Conservation (phyloP, 2,329 filamentous ascomycete species). For the Aspergillus fischeri region DNA sequence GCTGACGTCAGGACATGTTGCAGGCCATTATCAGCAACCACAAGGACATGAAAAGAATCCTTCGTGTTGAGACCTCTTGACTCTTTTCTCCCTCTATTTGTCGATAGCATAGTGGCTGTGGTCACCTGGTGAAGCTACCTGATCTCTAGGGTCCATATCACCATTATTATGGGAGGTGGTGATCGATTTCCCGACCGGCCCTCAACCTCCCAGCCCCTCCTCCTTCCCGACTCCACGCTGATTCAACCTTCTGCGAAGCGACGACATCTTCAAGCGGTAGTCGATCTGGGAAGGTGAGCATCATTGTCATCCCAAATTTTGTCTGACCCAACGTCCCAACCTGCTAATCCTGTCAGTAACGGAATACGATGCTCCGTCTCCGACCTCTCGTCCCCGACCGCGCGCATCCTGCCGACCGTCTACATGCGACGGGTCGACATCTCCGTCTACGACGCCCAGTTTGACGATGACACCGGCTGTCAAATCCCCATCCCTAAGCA, state of each 20-base stretch:
- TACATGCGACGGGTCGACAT: conserved; percentile 74
- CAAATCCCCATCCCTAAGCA: conserved; percentile 52
- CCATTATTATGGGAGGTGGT: not conserved
- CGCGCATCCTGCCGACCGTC: conserved; percentile 72
- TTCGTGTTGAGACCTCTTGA: too few species aligned
- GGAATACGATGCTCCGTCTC: conserved; percentile 89
- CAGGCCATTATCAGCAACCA: not conserved
- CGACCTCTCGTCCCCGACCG: conserved; percentile 63
- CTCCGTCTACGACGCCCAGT: conserved; percentile 77
- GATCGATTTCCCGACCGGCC: not conserved
- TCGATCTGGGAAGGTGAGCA: conserved; percentile 37
- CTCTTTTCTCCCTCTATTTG: not conserved
- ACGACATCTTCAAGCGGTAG: conserved; percentile 26
- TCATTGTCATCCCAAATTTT: not conserved
- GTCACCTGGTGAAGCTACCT: not conserved
- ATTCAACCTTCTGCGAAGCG: not conserved
- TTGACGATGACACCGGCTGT: conserved; percentile 28
- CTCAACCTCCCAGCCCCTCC: not conserved
- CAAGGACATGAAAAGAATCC: not conserved
- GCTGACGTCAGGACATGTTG: not conserved
- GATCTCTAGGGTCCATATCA: too few species aligned
- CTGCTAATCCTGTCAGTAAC: conserved; percentile 52
- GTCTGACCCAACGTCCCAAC: not conserved
- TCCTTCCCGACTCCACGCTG: not conserved
- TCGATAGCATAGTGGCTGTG: not conserved